Evolutionary conservation across 2,329 filamentous ascomycete species (phyloP).

Genomic region (Ophiocordyceps camponoti-saundersi): DNA sequence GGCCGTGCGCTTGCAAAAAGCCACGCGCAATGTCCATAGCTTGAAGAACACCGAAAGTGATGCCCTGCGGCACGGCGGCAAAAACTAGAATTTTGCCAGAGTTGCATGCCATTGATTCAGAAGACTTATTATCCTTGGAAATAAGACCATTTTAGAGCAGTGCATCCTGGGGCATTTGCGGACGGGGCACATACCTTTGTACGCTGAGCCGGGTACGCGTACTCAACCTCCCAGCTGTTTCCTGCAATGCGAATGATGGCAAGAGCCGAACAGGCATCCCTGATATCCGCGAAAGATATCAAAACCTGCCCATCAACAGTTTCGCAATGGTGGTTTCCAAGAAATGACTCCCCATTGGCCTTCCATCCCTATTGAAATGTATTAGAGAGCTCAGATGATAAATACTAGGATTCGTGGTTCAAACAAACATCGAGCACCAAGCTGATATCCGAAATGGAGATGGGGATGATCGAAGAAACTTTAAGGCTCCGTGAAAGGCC

Average conservation of each 20-base stretch:
- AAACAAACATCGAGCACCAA: conserved; percentile 23
- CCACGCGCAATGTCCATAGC: conserved; percentile 13
- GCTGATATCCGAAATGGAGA: conserved; percentile 22
- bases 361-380: conserved; percentile 19
- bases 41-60: conserved; percentile 13
- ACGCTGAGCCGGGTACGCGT: conserved; percentile 1
- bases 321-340: conserved; percentile 20
- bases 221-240: conserved; percentile 24
- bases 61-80: conserved; percentile 7
- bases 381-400: too few relatives aligned
- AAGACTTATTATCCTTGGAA: neutral
- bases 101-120: neutral
- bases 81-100: conserved; percentile 14
- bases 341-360: conserved; percentile 13
- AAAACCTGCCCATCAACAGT: conserved; percentile 25
- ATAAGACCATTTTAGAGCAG: neutral
- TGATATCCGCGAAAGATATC: conserved; percentile 41
- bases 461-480: conserved; percentile 15
- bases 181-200: neutral
- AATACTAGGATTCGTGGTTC: neutral
- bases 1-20: conserved; percentile 28
- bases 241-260: conserved; percentile 25
- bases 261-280: conserved; percentile 36
- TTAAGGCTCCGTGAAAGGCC: conserved; percentile 27
- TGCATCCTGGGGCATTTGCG: neutral